Evolutionary conservation across 1,284 basidiomycete genomes (phyloP).

Genomic region (Cutaneotrichosporon sp.): DNA sequence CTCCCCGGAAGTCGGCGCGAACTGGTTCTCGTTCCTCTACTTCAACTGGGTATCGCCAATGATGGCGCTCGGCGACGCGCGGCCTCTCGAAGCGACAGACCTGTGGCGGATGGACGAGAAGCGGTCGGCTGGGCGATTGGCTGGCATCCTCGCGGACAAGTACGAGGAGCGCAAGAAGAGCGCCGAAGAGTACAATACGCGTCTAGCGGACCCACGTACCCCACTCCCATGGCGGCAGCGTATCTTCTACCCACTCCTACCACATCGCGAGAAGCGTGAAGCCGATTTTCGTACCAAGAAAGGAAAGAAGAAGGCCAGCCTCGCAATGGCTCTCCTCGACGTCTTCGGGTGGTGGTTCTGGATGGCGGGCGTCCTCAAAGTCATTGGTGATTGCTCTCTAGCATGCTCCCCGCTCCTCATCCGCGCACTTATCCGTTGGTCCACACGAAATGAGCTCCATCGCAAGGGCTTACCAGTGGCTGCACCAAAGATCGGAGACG

Average conservation of each 20-base stretch:
- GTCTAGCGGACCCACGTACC: constrained; percentile 55
- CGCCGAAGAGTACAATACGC: constrained; percentile 69
- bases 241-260: constrained; percentile 33
- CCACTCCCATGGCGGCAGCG: constrained; percentile 39
- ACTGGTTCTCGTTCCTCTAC: constrained; percentile 59
- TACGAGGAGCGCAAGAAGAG: constrained; percentile 63
- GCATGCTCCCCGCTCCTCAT: constrained; percentile 76
- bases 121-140: constrained; percentile 62
- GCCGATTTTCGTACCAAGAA: constrained; percentile 52
- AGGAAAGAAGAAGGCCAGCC: constrained; percentile 67
- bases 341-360: constrained; percentile 80
- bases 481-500: constrained; percentile 64
- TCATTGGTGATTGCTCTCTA: constrained; percentile 68
- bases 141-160: constrained; percentile 63
- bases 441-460: constrained; percentile 63
- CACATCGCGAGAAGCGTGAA: constrained; percentile 41
- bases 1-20: constrained; percentile 60
- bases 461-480: constrained; percentile 48
- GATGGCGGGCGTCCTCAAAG: constrained; percentile 72
- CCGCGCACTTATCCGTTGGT: constrained; percentile 75
- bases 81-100: constrained; percentile 77
- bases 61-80: constrained; percentile 60
- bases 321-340: constrained; percentile 74
- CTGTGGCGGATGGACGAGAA: constrained; percentile 71
- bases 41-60: constrained; percentile 74